phyloP scores from a whole-genome alignment of 2,329 filamentous ascomycete species.

The Alternaria ethzedia region DNA sequence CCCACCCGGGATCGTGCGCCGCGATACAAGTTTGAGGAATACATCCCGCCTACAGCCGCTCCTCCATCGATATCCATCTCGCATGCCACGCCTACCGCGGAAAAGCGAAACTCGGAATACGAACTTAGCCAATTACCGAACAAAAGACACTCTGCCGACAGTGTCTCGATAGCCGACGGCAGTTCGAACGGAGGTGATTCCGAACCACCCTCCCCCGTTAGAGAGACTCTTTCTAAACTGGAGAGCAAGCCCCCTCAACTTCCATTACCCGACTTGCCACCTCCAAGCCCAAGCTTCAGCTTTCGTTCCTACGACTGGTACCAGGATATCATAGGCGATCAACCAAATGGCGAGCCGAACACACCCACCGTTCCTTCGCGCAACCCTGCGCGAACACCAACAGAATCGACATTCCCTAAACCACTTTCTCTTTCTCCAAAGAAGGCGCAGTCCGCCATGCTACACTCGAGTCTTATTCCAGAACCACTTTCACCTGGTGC shows the following conservation, averaged over 20 bases:
- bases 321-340: conserved; percentile 34
- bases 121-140: conserved; percentile 26
- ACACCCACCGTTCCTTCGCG: neutral
- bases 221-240: conserved; percentile 16
- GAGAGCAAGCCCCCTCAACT: conserved; percentile 21
- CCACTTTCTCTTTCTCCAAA: conserved; percentile 13
- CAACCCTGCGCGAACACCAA: conserved; percentile 15
- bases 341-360: conserved; percentile 7
- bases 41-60: conserved; percentile 21
- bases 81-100: conserved; percentile 6
- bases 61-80: conserved; percentile 13
- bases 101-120: conserved; percentile 22
- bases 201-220: conserved; percentile 4
- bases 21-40: conserved; percentile 33
- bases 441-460: neutral
- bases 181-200: conserved; percentile 3
- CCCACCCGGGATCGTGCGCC: conserved; percentile 25
- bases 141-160: conserved; percentile 2
- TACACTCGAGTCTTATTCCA: conserved; percentile 11
- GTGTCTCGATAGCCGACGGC: conserved; percentile 9
- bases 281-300: conserved; percentile 32
- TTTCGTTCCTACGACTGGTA: conserved; percentile 38
- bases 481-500: conserved; percentile 21
- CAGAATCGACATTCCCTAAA: conserved; percentile 12
- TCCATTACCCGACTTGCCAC: conserved; percentile 24